Base-by-base conservation (phyloP, 2,329 filamentous ascomycete genomes). In the Ceratocystis harringtonii region DNA sequence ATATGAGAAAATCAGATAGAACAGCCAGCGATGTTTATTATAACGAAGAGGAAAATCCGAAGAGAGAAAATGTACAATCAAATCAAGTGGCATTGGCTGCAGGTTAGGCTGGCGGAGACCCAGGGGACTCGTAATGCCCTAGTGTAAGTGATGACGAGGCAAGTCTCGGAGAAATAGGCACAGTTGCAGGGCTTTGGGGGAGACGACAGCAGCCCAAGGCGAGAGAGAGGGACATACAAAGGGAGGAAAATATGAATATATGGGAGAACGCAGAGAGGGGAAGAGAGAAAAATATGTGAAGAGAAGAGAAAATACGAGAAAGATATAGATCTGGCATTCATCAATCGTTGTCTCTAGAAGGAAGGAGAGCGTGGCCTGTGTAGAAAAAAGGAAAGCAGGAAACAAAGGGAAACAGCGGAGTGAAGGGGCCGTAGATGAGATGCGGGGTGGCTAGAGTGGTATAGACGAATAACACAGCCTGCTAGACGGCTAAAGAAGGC, bases 141-240 rank as follows among this genome's bases (percentile, higher is more conserved):
- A 19, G 50, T 57, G 45, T 32, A 36, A 63, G 25, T 57, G 62
- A 64, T 64, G 62, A 64, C 62, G 62, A 64, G 32, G 32, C 32
- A 55, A 36, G 36, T 45, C 44, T 28, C 30, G 19, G 48, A 63
- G 19, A 50, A 55, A 63, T 41, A 41, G 36, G 36, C 3, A 15
- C 36, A 41, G 36, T 5, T 41, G 36, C 12, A 41, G 12, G 12
- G 36, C 12, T 41, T 4, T 41, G 12, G 36, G 36, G 36, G 12
- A 41, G 36, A 41, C 36, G 36, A 12, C 36, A 41, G 4, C 36
- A 15, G 25, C n/a, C 6, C 61, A 48, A 32, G 28, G 43, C 43
- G 30, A 15, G 48, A 52, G 30, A 19, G 48, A 52, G 22, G 19
- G 8, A 25, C 48, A 28, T 6, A 28, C 10, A 52, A 28, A 25